These are phyloP conservation scores for Zygnema cylindricum DNA, from an alignment of 139 green algal species.

Conservation along the genomic window DNA sequence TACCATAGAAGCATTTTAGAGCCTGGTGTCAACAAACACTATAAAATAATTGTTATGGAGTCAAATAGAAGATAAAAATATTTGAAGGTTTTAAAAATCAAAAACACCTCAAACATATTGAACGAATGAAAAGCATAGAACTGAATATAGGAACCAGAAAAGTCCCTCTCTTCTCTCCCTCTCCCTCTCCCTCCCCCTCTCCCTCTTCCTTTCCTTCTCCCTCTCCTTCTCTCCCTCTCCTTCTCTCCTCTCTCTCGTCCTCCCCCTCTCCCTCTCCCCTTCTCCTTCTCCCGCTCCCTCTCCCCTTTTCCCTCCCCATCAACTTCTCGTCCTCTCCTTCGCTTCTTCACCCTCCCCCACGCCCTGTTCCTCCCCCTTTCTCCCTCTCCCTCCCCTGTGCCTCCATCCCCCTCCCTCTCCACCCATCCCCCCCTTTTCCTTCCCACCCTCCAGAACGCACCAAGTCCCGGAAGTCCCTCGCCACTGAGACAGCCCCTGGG, in stretches of 20 bases:
- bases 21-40: no score
- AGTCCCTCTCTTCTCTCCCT: not conserved
- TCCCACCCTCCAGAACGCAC: not conserved
- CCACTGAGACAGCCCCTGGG: no score
- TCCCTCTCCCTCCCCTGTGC: not conserved
- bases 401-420: not conserved
- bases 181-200: slow-evolving; percentile 28
- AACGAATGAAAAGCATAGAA: no score
- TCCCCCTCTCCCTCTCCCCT: slow-evolving; percentile 5
- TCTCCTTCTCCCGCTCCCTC: not conserved
- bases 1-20: no score
- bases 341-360: not conserved
- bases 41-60: no score
- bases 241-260: not conserved
- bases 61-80: no score
- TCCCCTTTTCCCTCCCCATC: not conserved
- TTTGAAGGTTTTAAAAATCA: no score
- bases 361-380: not conserved
- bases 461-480: not conserved
- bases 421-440: not conserved
- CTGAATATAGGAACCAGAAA: no score
- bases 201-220: not conserved
- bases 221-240: not conserved
- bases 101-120: no score
- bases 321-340: not conserved